Evolutionary conservation across 73 alveolate species (phyloP).

Genomic region (Symbiodinium pilosum): DNA sequence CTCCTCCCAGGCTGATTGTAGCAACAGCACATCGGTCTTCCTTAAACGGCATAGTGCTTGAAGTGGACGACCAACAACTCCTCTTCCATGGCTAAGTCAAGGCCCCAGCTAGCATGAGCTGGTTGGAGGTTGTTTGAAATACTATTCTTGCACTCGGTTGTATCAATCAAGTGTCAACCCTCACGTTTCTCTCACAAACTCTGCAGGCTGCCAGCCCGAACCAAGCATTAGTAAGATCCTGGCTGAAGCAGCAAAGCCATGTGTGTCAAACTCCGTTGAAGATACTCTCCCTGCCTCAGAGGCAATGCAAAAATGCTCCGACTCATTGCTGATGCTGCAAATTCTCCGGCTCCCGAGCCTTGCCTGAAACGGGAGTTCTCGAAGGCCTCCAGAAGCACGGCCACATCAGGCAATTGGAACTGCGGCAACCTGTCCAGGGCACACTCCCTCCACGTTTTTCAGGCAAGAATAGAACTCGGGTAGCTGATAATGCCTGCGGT

Average conservation of each 20-base stretch:
- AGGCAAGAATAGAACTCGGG: background rate
- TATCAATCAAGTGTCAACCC: too few relatives aligned
- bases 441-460: background rate
- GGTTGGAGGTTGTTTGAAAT: too few relatives aligned
- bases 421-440: constrained; percentile 51
- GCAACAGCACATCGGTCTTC: too few relatives aligned
- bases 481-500: constrained; percentile 12
- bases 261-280: constrained; percentile 70
- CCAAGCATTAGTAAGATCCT: background rate
- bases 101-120: too few relatives aligned
- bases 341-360: background rate
- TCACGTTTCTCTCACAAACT: too few relatives aligned
- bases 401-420: constrained; percentile 90
- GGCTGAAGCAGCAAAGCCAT: constrained; percentile 61
- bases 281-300: constrained; percentile 69
- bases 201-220: too few relatives aligned
- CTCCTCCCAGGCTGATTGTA: too few relatives aligned
- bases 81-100: too few relatives aligned
- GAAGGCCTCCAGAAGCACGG: constrained; percentile 87
- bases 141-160: too few relatives aligned
- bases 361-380: constrained; percentile 93
- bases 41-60: too few relatives aligned
- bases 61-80: too few relatives aligned
- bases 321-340: background rate
- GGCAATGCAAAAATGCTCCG: background rate